Evolutionary conservation across 1,139 yeast genomes (phyloP).

Genomic region (Kurtzmaniella quercitrusa): DNA sequence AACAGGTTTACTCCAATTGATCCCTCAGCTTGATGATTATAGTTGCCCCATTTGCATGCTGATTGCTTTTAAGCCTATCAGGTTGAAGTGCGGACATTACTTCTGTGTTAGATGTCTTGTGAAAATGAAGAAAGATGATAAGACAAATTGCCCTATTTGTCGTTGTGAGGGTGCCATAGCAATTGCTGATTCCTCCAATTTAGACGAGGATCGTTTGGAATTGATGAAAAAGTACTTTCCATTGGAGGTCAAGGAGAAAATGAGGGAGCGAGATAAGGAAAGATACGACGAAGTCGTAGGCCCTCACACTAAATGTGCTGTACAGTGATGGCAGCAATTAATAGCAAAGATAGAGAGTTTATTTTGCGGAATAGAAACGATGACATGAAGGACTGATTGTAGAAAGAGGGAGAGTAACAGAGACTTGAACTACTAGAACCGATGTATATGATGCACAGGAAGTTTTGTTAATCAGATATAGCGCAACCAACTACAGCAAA

Average conservation of each 20-base stretch:
- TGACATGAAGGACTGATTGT: neutral
- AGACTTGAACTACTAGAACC: too few relatives aligned
- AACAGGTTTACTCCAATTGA: slow-evolving; percentile 46
- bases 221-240: slow-evolving; percentile 63
- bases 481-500: too few relatives aligned
- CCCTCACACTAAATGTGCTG: slow-evolving; percentile 24
- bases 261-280: slow-evolving; percentile 57
- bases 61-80: slow-evolving; percentile 67
- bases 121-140: slow-evolving; percentile 54
- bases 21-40: slow-evolving; percentile 74
- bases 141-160: slow-evolving; percentile 66
- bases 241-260: slow-evolving; percentile 57
- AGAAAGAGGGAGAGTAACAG: neutral
- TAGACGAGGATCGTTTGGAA: slow-evolving; percentile 51
- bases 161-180: slow-evolving; percentile 48
- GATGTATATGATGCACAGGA: too few relatives aligned
- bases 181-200: slow-evolving; percentile 54
- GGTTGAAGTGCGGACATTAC: slow-evolving; percentile 58
- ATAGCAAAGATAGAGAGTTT: neutral
- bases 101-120: slow-evolving; percentile 72
- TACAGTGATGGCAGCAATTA: slow-evolving; percentile 8
- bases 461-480: too few relatives aligned
- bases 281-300: slow-evolving; percentile 29
- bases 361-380: neutral
- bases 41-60: slow-evolving; percentile 69